A percentile compares a stretch with the other conserved stretches of the same genome.
These are phyloP conservation scores for Senna tora DNA, from an alignment of 306 rosid species.

Conservation along the genomic window DNA sequence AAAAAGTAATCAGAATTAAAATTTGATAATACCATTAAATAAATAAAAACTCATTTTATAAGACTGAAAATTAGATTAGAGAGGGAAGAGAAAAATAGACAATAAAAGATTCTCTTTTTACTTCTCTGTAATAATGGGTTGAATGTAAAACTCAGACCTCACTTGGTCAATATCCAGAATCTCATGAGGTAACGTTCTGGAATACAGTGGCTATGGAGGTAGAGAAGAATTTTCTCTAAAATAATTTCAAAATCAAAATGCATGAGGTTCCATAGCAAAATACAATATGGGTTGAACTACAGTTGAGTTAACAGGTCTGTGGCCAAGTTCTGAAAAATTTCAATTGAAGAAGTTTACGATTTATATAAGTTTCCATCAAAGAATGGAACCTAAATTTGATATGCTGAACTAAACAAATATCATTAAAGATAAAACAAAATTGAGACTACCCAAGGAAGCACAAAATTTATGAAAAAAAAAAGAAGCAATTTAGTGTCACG, in stretches of 20 bases:
- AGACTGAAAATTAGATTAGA: no score
- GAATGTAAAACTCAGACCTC: conserved; percentile 3
- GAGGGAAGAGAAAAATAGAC: no score
- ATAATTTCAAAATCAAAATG: neutral
- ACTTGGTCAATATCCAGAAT: neutral
- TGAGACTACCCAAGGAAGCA: neutral
- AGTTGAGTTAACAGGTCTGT: neutral
- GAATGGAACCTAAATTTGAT: neutral
- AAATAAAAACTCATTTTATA: conserved; percentile 1
- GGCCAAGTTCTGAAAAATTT: no score
- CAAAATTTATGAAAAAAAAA: conserved; percentile 1
- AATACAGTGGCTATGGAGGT: neutral
- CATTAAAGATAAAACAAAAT: neutral
- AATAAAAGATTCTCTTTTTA: no score
- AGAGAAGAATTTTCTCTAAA: neutral
- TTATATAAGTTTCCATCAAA: no score
- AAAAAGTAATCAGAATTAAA: conserved; percentile 8
- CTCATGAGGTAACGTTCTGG: neutral
- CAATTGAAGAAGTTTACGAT: no score
- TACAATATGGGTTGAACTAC: neutral
- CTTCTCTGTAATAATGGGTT: neutral
- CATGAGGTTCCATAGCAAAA: neutral
- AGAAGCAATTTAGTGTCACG: neutral
- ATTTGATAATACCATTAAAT: neutral
- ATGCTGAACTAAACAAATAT: neutral